Conservation (phyloP, 306 rosid genomes). For the Quercus alba region DNA sequence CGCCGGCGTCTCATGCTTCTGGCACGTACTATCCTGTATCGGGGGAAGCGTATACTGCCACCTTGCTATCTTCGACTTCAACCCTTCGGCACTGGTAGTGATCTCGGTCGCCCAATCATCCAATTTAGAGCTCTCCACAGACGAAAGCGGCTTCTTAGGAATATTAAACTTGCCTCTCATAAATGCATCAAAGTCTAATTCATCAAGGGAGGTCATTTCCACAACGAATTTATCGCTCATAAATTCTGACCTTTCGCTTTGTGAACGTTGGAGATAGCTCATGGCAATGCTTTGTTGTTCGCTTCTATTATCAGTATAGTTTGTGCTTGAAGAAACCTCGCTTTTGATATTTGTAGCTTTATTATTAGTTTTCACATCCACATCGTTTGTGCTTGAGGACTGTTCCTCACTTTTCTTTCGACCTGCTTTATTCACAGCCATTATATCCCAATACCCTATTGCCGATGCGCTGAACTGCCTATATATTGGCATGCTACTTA, state of each 20-base stretch:
- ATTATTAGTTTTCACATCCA: no score
- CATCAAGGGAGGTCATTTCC: background rate
- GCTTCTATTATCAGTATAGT: background rate
- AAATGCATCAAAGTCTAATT: background rate
- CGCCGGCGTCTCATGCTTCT: background rate
- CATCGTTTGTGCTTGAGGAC: background rate
- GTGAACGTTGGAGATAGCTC: conserved; percentile 32
- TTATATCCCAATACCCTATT: conserved; percentile 30
- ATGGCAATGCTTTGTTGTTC: background rate
- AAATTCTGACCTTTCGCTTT: conserved; percentile 32
- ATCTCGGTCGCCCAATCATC: conserved; percentile 56
- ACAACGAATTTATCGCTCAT: conserved; percentile 12
- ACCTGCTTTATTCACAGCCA: conserved; percentile 16
- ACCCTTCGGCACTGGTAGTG: conserved; percentile 45
- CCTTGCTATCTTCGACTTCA: conserved; percentile 64
- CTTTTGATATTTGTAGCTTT: no score
- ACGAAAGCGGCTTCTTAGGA: background rate
- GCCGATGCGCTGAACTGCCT: conserved; percentile 62
- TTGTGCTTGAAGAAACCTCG: no score
- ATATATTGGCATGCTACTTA: conserved; percentile 64
- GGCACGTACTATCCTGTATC: conserved; percentile 26
- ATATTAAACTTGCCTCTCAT: background rate
- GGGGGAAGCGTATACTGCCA: conserved; percentile 72
- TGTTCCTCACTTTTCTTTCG: background rate
- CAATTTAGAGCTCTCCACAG: conserved; percentile 26